phyloP scores from a whole-genome alignment of 2,329 filamentous ascomycete genomes.

The Fusarium armeniacum region DNA sequence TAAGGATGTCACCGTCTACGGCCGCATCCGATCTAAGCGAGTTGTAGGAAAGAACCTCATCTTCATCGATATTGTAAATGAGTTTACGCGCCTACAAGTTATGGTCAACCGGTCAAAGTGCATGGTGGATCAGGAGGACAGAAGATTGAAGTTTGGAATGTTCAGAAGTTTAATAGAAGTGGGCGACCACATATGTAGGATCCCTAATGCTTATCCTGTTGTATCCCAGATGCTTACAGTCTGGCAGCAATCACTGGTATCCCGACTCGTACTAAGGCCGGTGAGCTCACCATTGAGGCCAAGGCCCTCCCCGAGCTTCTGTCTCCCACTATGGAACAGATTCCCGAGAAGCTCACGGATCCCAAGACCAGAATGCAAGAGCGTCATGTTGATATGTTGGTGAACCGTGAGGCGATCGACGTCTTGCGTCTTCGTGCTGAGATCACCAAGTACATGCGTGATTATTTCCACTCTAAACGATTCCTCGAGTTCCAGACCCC shows the following conservation, averaged over 20 bases:
- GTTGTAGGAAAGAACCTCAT: constrained; percentile 81
- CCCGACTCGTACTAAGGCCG: constrained; percentile 77
- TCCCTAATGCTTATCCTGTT: constrained; percentile 48
- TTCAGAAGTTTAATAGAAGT: constrained; percentile 77
- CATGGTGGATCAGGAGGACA: constrained; percentile 53
- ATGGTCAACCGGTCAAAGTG: constrained; percentile 76
- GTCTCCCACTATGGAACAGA: constrained; percentile 82
- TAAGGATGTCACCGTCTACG: constrained; percentile 57
- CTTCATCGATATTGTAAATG: constrained; percentile 85
- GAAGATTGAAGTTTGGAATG: constrained; percentile 65
- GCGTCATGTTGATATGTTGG: constrained; percentile 88
- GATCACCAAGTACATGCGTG: constrained; percentile 80
- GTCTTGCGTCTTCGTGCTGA: constrained; percentile 80
- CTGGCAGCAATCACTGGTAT: constrained; percentile 75
- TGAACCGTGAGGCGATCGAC: constrained; percentile 77
- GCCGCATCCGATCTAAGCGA: constrained; percentile 81
- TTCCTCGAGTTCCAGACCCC: constrained; percentile 95
- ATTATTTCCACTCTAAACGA: constrained; percentile 76
- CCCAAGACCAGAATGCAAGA: constrained; percentile 79
- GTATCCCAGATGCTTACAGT: constrained; percentile 45
- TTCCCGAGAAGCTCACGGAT: constrained; percentile 79
- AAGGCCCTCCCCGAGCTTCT: constrained; percentile 77
- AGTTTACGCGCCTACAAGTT: constrained; percentile 79
- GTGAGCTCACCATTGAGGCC: constrained; percentile 81
- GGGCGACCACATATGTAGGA: constrained; percentile 87